phyloP scores from a whole-genome alignment of 768 basidiomycete species.

The Mycena latifolia region DNA sequence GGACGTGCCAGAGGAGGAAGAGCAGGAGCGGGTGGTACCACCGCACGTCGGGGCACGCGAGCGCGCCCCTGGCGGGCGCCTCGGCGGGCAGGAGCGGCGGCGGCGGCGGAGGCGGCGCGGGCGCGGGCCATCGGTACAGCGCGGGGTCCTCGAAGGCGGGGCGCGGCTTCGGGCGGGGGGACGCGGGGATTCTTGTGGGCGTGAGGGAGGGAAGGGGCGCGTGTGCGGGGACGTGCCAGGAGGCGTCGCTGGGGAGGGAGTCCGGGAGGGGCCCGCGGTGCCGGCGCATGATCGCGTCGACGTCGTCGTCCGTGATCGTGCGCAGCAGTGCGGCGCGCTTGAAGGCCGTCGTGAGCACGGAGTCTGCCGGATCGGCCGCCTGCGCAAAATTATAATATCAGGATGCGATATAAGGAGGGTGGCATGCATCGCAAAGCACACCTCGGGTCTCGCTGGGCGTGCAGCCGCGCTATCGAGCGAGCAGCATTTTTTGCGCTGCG shows the following conservation, averaged over 20 bases:
- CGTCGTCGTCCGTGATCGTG: slow-evolving; percentile 22
- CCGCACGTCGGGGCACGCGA: slow-evolving; percentile 2
- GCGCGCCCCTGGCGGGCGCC: background rate
- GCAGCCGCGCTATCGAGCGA: background rate
- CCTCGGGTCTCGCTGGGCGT: background rate
- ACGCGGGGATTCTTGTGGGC: background rate
- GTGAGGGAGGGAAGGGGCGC: background rate
- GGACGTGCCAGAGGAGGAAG: slow-evolving; percentile 6
- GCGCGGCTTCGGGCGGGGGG: background rate
- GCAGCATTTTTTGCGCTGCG: background rate
- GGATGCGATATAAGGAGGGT: background rate
- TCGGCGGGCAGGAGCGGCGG: background rate
- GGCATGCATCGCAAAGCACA: background rate
- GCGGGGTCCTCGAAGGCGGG: slow-evolving; percentile 4
- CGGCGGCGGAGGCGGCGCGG: background rate
- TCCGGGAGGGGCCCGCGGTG: background rate
- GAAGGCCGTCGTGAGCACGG: slow-evolving; percentile 13
- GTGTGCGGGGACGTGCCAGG: slow-evolving; percentile 2
- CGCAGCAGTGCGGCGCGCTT: slow-evolving; percentile 27
- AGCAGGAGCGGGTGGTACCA: slow-evolving; percentile 24
- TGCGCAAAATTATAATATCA: background rate
- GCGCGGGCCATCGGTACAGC: slow-evolving; percentile 16
- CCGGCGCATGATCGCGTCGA: slow-evolving; percentile 6
- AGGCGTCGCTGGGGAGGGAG: background rate
- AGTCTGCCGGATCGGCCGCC: slow-evolving; percentile 1